Conservation (phyloP, 1,139 yeast genomes). For the Diutina pseudorugosa region DNA sequence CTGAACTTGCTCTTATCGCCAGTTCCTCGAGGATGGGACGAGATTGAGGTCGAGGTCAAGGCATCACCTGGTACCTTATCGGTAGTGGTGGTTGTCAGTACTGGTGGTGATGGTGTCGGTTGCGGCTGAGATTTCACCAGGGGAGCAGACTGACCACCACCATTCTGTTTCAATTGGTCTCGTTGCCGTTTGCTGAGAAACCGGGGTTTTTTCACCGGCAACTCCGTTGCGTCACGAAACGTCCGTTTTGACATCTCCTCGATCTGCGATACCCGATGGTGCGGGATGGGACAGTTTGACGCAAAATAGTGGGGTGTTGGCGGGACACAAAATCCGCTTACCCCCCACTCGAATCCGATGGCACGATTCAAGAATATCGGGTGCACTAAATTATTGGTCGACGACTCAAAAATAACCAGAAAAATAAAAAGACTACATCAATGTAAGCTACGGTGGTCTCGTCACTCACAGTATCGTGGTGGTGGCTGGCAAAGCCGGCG, state of each 20-base stretch:
- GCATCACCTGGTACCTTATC: background rate
- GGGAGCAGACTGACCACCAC: too few relatives aligned
- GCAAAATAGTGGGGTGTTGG: background rate
- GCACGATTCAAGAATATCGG: too few relatives aligned
- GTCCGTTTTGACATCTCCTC: background rate
- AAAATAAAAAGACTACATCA: too few relatives aligned
- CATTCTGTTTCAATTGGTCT: conserved; percentile 5
- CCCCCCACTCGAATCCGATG: too few relatives aligned
- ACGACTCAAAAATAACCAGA: too few relatives aligned
- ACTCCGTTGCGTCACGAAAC: background rate
- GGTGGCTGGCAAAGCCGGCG: too few relatives aligned
- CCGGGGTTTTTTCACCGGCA: conserved; percentile 6
- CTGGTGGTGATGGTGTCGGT: too few relatives aligned
- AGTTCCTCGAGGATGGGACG: conserved; percentile 2
- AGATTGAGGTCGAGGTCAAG: background rate
- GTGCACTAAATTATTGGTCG: too few relatives aligned
- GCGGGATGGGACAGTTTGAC: background rate
- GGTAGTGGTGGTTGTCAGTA: conserved; percentile 2
- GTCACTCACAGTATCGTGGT: too few relatives aligned
- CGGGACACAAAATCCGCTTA: background rate
- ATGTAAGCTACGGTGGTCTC: too few relatives aligned
- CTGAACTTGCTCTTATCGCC: conserved; percentile 26
- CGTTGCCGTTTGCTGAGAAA: conserved; percentile 7
- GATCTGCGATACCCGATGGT: background rate
- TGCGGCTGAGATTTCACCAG: too few relatives aligned